Evolutionary conservation across 2,329 filamentous ascomycete genomes (phyloP).

Genomic region (Penicillium sp.): DNA sequence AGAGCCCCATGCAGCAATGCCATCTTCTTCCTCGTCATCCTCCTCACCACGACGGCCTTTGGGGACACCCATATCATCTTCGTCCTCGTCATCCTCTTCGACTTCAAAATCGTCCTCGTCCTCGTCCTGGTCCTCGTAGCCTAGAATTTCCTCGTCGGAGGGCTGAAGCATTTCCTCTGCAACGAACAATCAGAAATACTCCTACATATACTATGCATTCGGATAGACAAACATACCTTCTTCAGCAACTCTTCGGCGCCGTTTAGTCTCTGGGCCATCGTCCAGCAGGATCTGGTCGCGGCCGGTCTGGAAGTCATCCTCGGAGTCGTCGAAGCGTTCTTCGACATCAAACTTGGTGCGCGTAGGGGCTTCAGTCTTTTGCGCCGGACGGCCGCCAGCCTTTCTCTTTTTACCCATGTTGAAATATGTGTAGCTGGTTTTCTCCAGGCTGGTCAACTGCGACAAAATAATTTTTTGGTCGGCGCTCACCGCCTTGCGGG

Average conservation of each 20-base stretch:
- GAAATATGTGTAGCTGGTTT: conserved; percentile 4
- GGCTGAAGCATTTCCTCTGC: conserved; percentile 57
- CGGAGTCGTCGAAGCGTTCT: conserved; percentile 86
- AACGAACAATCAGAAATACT: conserved; percentile 15
- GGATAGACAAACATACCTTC: conserved; percentile 49
- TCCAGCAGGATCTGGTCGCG: conserved; percentile 84
- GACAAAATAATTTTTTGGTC: conserved; percentile 38
- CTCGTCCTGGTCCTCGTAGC: conserved; percentile 49
- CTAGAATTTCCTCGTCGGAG: conserved; percentile 64
- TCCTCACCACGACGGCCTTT: conserved; percentile 23
- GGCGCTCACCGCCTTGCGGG: conserved; percentile 30
- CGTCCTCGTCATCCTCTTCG: conserved; percentile 38
- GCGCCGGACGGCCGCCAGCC: conserved; percentile 52
- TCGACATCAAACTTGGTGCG: conserved; percentile 39
- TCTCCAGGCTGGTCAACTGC: conserved; percentile 8
- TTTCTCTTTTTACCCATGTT: conserved; percentile 65
- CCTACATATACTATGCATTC: neutral
- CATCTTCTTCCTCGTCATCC: conserved; percentile 50
- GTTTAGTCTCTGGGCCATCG: conserved; percentile 75
- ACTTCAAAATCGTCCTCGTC: conserved; percentile 39
- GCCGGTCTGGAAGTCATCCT: conserved; percentile 88
- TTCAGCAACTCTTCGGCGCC: conserved; percentile 67
- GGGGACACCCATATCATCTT: conserved; percentile 27
- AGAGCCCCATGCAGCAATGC: conserved; percentile 76
- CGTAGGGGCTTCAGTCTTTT: conserved; percentile 30